Evolutionary conservation across 192 early-diverging fungal species (phyloP).

Genomic region (Dimargaris verticillata): DNA sequence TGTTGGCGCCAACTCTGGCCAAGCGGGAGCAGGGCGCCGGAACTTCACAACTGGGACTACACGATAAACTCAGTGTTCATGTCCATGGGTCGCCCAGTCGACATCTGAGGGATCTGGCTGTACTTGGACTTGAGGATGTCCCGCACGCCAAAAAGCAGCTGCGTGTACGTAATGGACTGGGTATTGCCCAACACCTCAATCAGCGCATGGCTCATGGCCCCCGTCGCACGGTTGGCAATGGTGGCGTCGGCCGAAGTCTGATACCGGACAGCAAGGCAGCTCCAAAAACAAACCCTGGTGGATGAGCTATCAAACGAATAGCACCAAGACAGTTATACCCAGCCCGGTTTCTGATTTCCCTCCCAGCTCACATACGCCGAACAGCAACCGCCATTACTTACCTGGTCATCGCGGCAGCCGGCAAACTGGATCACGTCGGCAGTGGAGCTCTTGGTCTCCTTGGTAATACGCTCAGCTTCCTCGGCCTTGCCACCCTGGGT

Average conservation of each 20-base stretch:
- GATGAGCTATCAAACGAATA: too few relatives aligned
- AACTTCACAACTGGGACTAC: background rate
- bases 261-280: too few relatives aligned
- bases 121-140: conserved; percentile 14
- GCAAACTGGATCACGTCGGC: conserved; percentile 57
- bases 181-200: conserved; percentile 25
- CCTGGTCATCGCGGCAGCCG: conserved; percentile 44
- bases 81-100: conserved; percentile 25
- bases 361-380: too few relatives aligned
- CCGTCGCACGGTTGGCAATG: conserved; percentile 40
- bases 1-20: too few relatives aligned
- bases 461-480: conserved; percentile 15
- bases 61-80: conserved; percentile 28
- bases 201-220: conserved; percentile 51
- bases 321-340: too few relatives aligned
- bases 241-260: conserved; percentile 50
- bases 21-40: too few relatives aligned
- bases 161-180: conserved; percentile 24
- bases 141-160: conserved; percentile 29
- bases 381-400: too few relatives aligned
- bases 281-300: too few relatives aligned
- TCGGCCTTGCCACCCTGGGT: conserved; percentile 8
- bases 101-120: conserved; percentile 29
- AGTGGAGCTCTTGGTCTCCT: conserved; percentile 23
- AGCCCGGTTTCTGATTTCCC: too few relatives aligned